Evolutionary conservation across 495 filamentous ascomycete genomes (phyloP).

Genomic region (Aspergillus mulundensis): DNA sequence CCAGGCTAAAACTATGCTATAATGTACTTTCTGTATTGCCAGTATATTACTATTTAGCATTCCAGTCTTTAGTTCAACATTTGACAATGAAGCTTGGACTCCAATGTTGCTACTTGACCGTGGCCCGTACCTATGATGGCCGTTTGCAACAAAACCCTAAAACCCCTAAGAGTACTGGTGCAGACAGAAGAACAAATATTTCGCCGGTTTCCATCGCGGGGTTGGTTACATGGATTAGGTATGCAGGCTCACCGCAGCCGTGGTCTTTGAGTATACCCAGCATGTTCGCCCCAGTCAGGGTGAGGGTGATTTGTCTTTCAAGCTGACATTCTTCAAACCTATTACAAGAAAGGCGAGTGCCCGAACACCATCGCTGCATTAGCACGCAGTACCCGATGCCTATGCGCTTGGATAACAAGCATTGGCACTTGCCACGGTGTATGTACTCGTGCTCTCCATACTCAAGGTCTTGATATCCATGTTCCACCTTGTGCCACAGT

Average conservation of each 20-base stretch:
- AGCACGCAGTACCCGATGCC: neutral
- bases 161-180: neutral
- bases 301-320: neutral
- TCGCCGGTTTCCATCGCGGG: neutral
- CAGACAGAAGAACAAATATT: neutral
- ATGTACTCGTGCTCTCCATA: neutral
- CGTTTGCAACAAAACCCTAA: neutral
- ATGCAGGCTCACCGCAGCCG: neutral
- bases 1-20: constrained; percentile 6
- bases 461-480: neutral
- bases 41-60: neutral
- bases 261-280: too few relatives aligned
- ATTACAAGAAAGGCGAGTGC: neutral
- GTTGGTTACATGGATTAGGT: neutral
- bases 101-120: constrained; percentile 3
- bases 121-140: neutral
- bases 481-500: neutral
- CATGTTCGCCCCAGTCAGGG: neutral
- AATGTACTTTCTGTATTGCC: constrained; percentile 2
- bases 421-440: neutral
- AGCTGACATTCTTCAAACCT: neutral
- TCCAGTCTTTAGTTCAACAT: neutral
- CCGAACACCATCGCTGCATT: neutral
- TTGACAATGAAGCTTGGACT: too few relatives aligned
- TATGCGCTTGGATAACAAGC: neutral